Base-by-base conservation (phyloP, 208 protist genomes). In the Leishmania lainsoni region DNA sequence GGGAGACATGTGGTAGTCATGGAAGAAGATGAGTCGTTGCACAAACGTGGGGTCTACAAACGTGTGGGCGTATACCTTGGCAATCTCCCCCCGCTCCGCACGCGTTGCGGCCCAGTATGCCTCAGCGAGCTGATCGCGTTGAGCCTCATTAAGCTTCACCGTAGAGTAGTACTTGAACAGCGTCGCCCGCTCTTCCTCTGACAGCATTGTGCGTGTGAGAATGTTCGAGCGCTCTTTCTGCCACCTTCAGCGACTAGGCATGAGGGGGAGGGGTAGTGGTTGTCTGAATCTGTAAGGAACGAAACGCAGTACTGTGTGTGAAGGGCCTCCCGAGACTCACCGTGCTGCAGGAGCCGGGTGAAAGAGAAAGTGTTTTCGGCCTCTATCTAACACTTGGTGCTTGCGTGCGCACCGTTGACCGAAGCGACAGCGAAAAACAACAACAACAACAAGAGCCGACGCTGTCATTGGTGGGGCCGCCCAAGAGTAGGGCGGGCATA, bases 41-140 rank as follows among this genome's bases (percentile, higher is more conserved):
- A 95, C 85, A 86, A 97, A 97, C 35, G 71, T 83, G 0, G 81
- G 86, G 78, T 96, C 92, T 26, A 91, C 86, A 71, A 97, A 97
- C 48, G 95, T 86, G 32, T 90, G 81, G 29, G 89, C 81, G 65
- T 97, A 97, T 9, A 86, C 89, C 42, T 90, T 83, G 16, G 92
- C 90, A 65, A 97, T 97, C 75, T 92, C 88, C 3, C 76, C 78
- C 8, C 91, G 88, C 87, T 93, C 92, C 69, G 86, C 92, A 35
- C 68, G 73, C 26, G 78, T 89, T 10, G 92, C 92, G 32, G 91
- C 88, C 93, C 92, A 97, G 88, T 96, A 97, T 65, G 88, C 86
- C 70, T 85, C 77, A 16, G 91, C 87, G 22, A 97, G 81, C 54
- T 89, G 75, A 39, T 94, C 89, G 70, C 90, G 89, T 85, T 97